Evolutionary conservation across 306 rosid species (phyloP).

Genomic region (Vigna angularis): DNA sequence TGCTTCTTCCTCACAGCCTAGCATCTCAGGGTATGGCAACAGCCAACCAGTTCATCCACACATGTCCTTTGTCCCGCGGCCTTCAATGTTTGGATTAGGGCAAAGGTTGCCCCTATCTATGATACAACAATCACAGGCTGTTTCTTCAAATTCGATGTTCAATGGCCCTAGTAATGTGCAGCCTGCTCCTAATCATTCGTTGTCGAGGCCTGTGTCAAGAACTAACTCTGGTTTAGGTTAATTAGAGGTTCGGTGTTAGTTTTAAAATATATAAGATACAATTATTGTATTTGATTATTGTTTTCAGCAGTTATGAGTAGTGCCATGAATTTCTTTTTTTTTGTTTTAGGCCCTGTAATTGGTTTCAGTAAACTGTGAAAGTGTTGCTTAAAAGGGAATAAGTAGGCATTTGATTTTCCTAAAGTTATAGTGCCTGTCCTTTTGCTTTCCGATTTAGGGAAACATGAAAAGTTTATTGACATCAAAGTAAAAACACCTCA

Average conservation of each 20-base stretch:
- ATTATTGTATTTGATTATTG: neutral
- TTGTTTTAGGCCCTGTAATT: neutral
- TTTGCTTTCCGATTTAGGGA: neutral
- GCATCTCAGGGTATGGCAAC: conserved; percentile 17
- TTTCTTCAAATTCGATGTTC: conserved; percentile 3
- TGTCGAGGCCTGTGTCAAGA: conserved; percentile 6
- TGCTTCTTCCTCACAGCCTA: conserved; percentile 17
- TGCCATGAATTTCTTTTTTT: neutral
- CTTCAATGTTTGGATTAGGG: conserved; percentile 12
- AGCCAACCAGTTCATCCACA: conserved; percentile 6
- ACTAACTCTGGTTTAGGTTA: conserved; percentile 25
- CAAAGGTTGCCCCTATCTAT: conserved; percentile 23
- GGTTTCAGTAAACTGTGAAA: neutral
- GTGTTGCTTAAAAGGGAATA: conserved; percentile 11
- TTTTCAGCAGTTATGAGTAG: neutral
- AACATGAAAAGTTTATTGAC: neutral
- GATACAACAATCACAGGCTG: conserved; percentile 10
- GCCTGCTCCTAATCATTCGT: neutral
- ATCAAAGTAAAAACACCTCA: neutral
- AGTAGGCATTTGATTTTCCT: conserved; percentile 11
- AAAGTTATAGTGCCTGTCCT: neutral
- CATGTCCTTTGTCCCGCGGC: conserved; percentile 6
- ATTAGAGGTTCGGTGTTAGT: neutral
- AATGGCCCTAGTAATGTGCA: neutral
- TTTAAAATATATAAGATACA: neutral